These are phyloP conservation scores for Cytospora piceicola DNA, from an alignment of 2,329 filamentous ascomycete species.

Conservation along the genomic window DNA sequence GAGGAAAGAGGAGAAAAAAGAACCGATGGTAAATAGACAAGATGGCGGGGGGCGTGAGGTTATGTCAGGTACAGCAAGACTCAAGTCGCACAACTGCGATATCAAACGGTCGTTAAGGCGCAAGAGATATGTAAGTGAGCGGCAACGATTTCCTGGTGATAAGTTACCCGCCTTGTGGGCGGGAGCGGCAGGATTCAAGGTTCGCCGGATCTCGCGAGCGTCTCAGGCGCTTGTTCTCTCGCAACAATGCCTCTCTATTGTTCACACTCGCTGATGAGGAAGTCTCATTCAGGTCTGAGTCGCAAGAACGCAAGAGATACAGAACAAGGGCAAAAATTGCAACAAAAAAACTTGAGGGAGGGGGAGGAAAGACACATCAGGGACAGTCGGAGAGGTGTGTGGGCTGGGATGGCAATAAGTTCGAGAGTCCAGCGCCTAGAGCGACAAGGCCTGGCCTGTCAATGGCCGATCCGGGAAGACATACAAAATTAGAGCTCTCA, in stretches of 20 bases:
- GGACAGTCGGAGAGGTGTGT: constrained; percentile 32
- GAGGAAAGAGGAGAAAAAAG: constrained; percentile 27
- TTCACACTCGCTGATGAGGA: constrained; percentile 18
- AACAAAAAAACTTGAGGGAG: constrained; percentile 30
- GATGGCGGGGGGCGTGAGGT: constrained; percentile 18
- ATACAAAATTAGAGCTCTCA: constrained; percentile 53
- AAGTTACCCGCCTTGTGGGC: constrained; percentile 36
- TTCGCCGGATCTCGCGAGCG: constrained; percentile 30
- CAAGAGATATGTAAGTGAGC: constrained; percentile 40
- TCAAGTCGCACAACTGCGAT: constrained; percentile 31
- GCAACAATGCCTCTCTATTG: constrained; percentile 36
- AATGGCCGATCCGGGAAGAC: constrained; percentile 46
- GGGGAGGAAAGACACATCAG: constrained; percentile 29
- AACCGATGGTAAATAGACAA: constrained; percentile 11
- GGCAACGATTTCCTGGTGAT: constrained; percentile 36
- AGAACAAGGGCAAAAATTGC: constrained; percentile 21
- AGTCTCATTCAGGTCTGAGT: constrained; percentile 23
- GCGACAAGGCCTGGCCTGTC: constrained; percentile 44
- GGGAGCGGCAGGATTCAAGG: constrained; percentile 34
- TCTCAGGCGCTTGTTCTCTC: constrained; percentile 42
- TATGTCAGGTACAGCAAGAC: constrained; percentile 29
- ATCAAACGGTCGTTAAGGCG: constrained; percentile 36
- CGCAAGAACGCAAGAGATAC: constrained; percentile 20
- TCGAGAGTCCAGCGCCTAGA: constrained; percentile 50
- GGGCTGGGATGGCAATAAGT: constrained; percentile 45